These are phyloP conservation scores for Fusarium nanum DNA, from an alignment of 2,329 filamentous ascomycete species.

Conservation along the genomic window DNA sequence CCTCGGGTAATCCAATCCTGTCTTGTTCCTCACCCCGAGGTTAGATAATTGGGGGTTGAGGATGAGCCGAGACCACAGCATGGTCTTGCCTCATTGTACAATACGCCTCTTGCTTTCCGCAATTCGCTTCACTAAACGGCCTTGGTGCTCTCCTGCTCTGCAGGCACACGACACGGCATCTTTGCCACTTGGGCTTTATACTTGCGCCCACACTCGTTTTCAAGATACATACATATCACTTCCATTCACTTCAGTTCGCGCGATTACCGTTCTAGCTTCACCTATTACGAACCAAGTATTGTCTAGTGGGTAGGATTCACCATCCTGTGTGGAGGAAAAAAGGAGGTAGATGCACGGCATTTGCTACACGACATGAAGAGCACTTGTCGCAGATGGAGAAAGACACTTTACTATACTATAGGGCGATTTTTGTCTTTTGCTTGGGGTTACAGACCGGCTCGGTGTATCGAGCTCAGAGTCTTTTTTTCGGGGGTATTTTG, in stretches of 20 bases:
- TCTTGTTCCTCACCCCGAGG: conserved; percentile 20
- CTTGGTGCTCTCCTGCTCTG: conserved; percentile 19
- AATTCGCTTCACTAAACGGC: conserved; percentile 38
- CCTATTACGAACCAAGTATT: conserved; percentile 44
- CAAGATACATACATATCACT: conserved; percentile 28
- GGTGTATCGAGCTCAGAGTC: conserved; percentile 17
- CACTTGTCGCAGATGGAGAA: conserved; percentile 36
- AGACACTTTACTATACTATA: conserved; percentile 30
- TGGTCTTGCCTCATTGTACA: conserved; percentile 30
- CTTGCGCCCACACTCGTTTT: conserved; percentile 37
- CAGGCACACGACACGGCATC: conserved; percentile 27
- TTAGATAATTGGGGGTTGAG: conserved; percentile 20
- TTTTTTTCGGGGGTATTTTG: conserved; percentile 22
- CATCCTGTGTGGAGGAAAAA: conserved; percentile 35
- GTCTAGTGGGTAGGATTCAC: conserved; percentile 44
- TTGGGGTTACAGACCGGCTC: conserved; percentile 40
- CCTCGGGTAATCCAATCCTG: conserved; percentile 1
- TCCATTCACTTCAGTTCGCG: conserved; percentile 38
- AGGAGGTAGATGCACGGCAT: conserved; percentile 39
- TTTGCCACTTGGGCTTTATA: conserved; percentile 39
- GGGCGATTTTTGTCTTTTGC: conserved; percentile 35
- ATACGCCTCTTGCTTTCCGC: conserved; percentile 36
- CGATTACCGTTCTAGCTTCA: conserved; percentile 28
- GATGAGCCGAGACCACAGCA: conserved; percentile 17
- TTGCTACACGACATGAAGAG: conserved; percentile 47